A percentile compares a stretch with the other conserved stretches of the same genome.
phyloP scores from a whole-genome alignment of 2,329 filamentous ascomycete genomes.

The Dactylellina parvicollis region DNA sequence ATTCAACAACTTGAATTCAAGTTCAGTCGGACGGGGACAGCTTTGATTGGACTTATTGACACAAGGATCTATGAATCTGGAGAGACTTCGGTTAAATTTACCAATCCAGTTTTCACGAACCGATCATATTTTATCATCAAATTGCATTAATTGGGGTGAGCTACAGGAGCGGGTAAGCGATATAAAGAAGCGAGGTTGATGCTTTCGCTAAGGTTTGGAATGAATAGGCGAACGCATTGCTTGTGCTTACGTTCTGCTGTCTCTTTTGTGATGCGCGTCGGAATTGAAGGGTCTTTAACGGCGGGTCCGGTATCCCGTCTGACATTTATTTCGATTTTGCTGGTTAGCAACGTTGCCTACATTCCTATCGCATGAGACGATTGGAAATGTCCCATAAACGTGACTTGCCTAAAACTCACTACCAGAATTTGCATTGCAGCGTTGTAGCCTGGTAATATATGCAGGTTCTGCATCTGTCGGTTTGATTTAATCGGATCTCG shows the following conservation, averaged over 20 bases:
- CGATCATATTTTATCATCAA: neutral
- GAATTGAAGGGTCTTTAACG: no score
- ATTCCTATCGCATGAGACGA: no score
- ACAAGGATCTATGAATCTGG: neutral
- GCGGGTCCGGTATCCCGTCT: neutral
- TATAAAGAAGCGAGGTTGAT: no score
- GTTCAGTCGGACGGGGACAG: neutral
- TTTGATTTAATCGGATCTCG: no score
- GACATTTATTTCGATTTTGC: neutral
- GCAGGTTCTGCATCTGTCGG: no score
- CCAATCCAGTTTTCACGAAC: neutral
- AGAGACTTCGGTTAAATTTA: neutral
- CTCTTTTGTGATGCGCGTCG: no score
- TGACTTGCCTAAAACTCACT: neutral
- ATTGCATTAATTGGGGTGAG: neutral
- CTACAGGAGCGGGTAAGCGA: neutral
- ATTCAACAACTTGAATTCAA: no score
- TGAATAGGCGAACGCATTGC: no score
- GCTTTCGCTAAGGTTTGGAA: no score
- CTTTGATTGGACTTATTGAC: neutral
- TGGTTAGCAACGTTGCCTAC: neutral
- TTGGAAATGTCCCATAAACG: neutral
- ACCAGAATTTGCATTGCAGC: neutral
- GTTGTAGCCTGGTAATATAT: neutral
- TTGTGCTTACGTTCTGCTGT: no score